Conservation (phyloP, 1,139 yeast species). For the Meyerozyma sp. region DNA sequence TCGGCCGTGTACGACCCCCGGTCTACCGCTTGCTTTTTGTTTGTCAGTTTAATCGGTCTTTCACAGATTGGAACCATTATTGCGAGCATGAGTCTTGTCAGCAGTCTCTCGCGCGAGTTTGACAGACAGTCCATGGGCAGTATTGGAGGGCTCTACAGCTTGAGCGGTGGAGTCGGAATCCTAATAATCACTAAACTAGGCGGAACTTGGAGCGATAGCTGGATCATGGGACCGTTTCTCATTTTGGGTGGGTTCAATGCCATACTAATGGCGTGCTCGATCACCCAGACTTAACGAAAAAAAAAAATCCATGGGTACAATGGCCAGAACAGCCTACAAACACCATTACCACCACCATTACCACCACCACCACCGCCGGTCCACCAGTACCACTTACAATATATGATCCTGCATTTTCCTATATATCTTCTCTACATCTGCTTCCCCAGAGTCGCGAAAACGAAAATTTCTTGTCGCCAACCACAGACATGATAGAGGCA, state of each 20-base stretch:
- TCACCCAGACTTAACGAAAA: neutral
- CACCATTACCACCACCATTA: neutral
- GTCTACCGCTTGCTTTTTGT: conserved; percentile 24
- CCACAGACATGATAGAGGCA: conserved; percentile 29
- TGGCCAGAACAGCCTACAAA: neutral
- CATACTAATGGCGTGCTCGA: conserved; percentile 7
- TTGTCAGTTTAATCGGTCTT: conserved; percentile 31
- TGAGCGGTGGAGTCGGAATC: conserved; percentile 69
- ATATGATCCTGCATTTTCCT: neutral
- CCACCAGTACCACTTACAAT: neutral
- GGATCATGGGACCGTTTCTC: conserved; percentile 58
- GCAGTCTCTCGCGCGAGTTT: conserved; percentile 16
- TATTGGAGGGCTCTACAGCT: conserved; percentile 62
- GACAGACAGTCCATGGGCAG: conserved; percentile 45
- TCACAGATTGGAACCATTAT: conserved; percentile 58
- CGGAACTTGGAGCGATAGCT: conserved; percentile 53
- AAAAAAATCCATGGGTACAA: neutral
- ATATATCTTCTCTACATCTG: neutral
- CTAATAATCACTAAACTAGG: conserved; percentile 55
- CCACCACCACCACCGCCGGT: neutral
- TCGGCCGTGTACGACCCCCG: conserved; percentile 28
- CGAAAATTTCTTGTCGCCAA: neutral
- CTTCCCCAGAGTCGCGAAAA: conserved; percentile 2
- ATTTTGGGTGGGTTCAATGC: conserved; percentile 45
- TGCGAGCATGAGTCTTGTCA: conserved; percentile 39